phyloP scores from a whole-genome alignment of 2,329 filamentous ascomycete genomes.

The Calonectria honghensis region DNA sequence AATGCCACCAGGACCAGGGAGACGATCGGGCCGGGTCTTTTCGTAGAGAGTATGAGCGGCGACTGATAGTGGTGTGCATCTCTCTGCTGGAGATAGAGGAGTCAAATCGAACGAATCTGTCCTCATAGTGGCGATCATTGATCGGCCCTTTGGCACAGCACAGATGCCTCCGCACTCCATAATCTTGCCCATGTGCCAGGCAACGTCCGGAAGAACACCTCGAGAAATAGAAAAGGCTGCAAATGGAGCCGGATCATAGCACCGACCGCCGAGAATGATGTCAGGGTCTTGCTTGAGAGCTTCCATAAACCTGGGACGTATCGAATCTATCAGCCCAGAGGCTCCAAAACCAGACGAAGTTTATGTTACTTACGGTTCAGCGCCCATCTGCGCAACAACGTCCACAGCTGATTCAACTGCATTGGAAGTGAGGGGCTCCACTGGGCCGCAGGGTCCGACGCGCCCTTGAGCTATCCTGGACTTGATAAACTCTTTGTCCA shows the following conservation, averaged over 20 bases:
- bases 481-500: constrained; percentile 56
- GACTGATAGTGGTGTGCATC: constrained; percentile 68
- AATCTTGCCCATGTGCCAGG: constrained; percentile 73
- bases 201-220: constrained; percentile 57
- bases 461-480: constrained; percentile 50
- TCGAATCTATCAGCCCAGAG: not conserved
- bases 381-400: constrained; percentile 51
- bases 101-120: constrained; percentile 67
- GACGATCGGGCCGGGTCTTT: constrained; percentile 69
- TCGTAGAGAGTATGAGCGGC: constrained; percentile 73
- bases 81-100: constrained; percentile 61
- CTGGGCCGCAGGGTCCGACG: constrained; percentile 59
- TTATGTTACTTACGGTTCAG: constrained; percentile 46
- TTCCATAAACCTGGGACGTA: constrained; percentile 45
- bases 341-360: not conserved
- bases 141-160: constrained; percentile 66
- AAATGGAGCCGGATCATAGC: constrained; percentile 64
- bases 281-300: constrained; percentile 50
- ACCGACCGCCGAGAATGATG: constrained; percentile 58
- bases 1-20: constrained; percentile 69
- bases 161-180: constrained; percentile 71
- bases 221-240: constrained; percentile 61
- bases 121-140: constrained; percentile 64
- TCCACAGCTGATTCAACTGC: constrained; percentile 48
- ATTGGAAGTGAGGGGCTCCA: constrained; percentile 55